Evolutionary conservation across 2,329 filamentous ascomycete species (phyloP), one percentile per base, ranked within the genome.

Genomic region (Gnomoniopsis sp.): DNA sequence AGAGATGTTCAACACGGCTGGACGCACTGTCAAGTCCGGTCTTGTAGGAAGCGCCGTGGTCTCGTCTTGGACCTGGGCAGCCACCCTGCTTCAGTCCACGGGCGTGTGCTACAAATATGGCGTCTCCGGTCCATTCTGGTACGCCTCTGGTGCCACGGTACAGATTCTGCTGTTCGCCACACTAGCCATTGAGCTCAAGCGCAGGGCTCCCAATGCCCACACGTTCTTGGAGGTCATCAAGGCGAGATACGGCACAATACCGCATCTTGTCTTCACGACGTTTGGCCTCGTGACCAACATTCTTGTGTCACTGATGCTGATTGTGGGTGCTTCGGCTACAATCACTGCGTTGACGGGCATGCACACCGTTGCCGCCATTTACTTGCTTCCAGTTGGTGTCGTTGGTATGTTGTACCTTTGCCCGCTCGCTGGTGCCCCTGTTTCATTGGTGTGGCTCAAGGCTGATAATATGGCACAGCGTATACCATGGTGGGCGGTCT

Each of bases 31-130:
- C 65, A 96, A 96, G 70, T 92, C 90, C 10, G 93, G 92, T 47
- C 80, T 96, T 15, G 91, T 96, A 0, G 90, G 90, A 12, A 90
- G 90, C 6, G 92, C 91, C 17, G 92, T 96, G n/a, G 91, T 96
- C 3, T 93, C 89, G 17, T 92, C 88, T 6, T 96, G 93, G 92
- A 96, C 92, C 0, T 96, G 91, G 91, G 91, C 91, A 0, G 91
- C 90, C 22, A 95, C 90, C 0, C 78, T 93, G 1, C 79, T 95
- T 2, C 90, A 95, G 69, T 89, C 85, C 1, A 88, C 89, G 1
- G 84, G 87, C n/a, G 89, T 96, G 19, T 90, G 90, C 62, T 96
- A 96, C 72, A 79, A 85, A 62, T 93, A 93, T 68, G 89, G 87
- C 14, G 80, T 89, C 43, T 80, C 82, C 0, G 86, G 84, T 15